A percentile compares a stretch with the other conserved stretches of the same genome.
Conservation (phyloP, 2,329 filamentous ascomycete genomes). For the Leptosphaerulina australis region DNA sequence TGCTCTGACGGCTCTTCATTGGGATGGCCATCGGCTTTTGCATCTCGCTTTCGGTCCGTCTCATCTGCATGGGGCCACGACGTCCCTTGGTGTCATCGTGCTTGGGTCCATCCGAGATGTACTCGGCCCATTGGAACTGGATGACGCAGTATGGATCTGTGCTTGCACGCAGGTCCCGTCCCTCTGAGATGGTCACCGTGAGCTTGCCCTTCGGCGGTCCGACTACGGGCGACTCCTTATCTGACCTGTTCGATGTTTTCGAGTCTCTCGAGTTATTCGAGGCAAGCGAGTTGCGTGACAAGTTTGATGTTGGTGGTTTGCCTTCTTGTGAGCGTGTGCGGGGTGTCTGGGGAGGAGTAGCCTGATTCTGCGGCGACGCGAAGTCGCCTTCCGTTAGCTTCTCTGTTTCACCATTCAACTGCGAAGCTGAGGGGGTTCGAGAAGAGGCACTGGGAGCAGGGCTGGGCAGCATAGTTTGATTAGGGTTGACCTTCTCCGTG, state of each 20-base stretch:
- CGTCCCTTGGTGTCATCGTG: conserved; percentile 58
- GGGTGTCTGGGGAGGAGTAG: conserved; percentile 87
- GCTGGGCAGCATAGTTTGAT: conserved; percentile 61
- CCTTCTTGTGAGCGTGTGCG: conserved; percentile 78
- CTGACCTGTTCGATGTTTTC: conserved; percentile 29
- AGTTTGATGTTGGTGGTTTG: conserved; percentile 50
- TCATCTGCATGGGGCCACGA: conserved; percentile 56
- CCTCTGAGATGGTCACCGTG: conserved; percentile 86
- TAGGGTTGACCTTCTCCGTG: conserved; percentile 23
- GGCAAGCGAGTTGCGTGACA: conserved; percentile 58
- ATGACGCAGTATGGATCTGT: conserved; percentile 94
- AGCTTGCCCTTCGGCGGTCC: conserved; percentile 83
- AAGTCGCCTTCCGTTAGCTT: conserved; percentile 85
- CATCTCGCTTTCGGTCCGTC: conserved; percentile 77
- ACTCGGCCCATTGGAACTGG: conserved; percentile 94
- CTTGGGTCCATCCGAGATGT: conserved; percentile 86
- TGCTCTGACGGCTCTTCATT: conserved; percentile 96
- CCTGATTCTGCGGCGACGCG: conserved; percentile 72
- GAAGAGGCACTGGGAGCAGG: conserved; percentile 56
- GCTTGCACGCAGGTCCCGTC: conserved; percentile 78
- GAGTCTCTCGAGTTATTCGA: conserved; percentile 49
- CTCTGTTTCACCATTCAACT: conserved; percentile 72
- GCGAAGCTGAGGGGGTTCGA: conserved; percentile 59
- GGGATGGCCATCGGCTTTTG: conserved; percentile 91
- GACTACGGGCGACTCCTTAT: conserved; percentile 63